These are phyloP conservation scores for Gliomastix tumulicola DNA, from an alignment of 2,329 filamentous ascomycete genomes.

Conservation along the genomic window DNA sequence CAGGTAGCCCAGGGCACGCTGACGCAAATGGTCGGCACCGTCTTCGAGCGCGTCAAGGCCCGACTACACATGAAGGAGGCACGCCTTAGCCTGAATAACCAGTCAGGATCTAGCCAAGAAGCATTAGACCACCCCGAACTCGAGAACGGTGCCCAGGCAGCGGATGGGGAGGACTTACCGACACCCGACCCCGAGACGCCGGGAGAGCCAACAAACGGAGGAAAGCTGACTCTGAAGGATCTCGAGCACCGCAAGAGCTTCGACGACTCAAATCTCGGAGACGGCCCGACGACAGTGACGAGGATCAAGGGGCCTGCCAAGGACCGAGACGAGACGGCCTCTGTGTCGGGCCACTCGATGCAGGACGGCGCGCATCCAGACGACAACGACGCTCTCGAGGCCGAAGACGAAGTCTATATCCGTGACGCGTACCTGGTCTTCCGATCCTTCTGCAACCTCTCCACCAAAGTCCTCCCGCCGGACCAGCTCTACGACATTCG, in stretches of 20 bases:
- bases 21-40: slow-evolving; percentile 97
- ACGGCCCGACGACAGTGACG: slow-evolving; percentile 61
- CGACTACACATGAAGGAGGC: slow-evolving; percentile 83
- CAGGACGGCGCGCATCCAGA: slow-evolving; percentile 49
- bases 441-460: slow-evolving; percentile 94
- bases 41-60: slow-evolving; percentile 89
- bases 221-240: slow-evolving; percentile 60
- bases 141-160: slow-evolving; percentile 28
- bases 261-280: slow-evolving; percentile 59
- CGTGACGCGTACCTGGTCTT: slow-evolving; percentile 97
- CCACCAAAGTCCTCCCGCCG: slow-evolving; percentile 80
- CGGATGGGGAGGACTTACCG: slow-evolving; percentile 24
- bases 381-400: slow-evolving; percentile 52
- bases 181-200: slow-evolving; percentile 18
- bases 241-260: slow-evolving; percentile 63
- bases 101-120: slow-evolving; percentile 27
- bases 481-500: slow-evolving; percentile 91
- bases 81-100: slow-evolving; percentile 49
- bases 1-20: slow-evolving; percentile 94
- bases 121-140: slow-evolving; percentile 10
- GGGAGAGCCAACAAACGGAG: slow-evolving; percentile 26
- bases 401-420: slow-evolving; percentile 92
- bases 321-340: slow-evolving; percentile 24
- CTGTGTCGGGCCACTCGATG: slow-evolving; percentile 46
- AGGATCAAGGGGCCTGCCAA: slow-evolving; percentile 44